Conservation (phyloP, 2,329 filamentous ascomycete genomes). For the Achaetomium macrosporum region DNA sequence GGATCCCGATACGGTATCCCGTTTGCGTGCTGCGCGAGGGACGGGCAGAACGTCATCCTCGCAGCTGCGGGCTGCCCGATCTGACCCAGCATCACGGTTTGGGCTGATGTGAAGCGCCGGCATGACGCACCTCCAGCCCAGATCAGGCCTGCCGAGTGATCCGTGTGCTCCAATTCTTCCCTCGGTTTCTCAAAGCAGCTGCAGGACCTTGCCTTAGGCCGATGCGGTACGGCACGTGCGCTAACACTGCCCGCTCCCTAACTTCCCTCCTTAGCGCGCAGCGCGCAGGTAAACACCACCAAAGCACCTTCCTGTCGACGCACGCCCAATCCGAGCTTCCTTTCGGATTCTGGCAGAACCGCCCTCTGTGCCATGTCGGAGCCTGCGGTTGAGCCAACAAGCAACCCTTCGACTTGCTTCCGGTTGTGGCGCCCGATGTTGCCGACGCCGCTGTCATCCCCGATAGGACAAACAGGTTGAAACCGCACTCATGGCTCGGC, state of each 20-base stretch:
- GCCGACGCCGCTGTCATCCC: background rate
- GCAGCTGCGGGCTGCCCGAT: slow-evolving; percentile 3
- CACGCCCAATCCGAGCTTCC: too few relatives aligned
- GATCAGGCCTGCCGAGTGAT: slow-evolving; percentile 10
- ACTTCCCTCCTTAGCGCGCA: too few relatives aligned
- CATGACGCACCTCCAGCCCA: background rate
- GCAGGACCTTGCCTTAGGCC: background rate
- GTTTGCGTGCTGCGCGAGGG: background rate
- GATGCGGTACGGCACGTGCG: background rate
- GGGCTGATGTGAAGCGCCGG: slow-evolving; percentile 12
- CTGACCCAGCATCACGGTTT: slow-evolving; percentile 20
- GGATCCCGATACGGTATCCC: background rate
- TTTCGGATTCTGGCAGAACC: too few relatives aligned
- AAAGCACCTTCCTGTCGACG: too few relatives aligned
- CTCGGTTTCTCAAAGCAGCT: background rate
- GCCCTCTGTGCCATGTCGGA: too few relatives aligned
- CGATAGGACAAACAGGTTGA: background rate
- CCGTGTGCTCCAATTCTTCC: background rate
- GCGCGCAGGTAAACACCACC: too few relatives aligned
- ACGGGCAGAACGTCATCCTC: background rate
- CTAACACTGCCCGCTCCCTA: too few relatives aligned
- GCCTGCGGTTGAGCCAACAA: too few relatives aligned
- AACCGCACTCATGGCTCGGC: background rate
- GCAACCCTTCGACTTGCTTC: background rate
- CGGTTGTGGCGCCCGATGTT: background rate